Conservation (phyloP, 805 yeast genomes). For the Nakazawaea ishiwadae region DNA sequence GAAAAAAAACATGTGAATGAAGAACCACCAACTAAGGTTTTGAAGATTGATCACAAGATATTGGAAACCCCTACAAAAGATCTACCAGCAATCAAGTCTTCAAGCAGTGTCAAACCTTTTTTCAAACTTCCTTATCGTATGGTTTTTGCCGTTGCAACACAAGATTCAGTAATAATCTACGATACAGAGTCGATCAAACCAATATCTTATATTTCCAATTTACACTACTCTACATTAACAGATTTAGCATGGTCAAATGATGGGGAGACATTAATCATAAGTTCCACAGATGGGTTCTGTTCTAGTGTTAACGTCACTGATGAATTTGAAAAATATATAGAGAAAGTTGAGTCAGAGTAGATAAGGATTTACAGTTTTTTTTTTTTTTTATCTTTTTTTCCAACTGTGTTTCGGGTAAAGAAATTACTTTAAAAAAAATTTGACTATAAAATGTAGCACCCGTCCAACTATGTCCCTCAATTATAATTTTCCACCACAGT, state of each 20-base stretch:
- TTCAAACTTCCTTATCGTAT: slow-evolving; percentile 70
- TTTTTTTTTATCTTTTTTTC: background rate
- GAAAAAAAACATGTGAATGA: slow-evolving; percentile 1
- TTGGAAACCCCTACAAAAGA: background rate
- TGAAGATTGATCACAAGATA: slow-evolving; percentile 4
- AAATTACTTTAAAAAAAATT: background rate
- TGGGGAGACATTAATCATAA: slow-evolving; percentile 64
- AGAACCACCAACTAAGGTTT: slow-evolving; percentile 10
- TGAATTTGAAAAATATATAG: slow-evolving; percentile 18
- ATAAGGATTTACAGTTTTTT: background rate
- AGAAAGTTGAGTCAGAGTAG: background rate
- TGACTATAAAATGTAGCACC: too few species aligned
- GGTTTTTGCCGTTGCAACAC: slow-evolving; percentile 91
- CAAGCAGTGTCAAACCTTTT: slow-evolving; percentile 21
- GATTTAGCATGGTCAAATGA: slow-evolving; percentile 82
- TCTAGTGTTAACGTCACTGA: slow-evolving; percentile 54
- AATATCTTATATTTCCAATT: slow-evolving; percentile 66
- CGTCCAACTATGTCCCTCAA: too few species aligned
- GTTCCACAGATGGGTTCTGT: slow-evolving; percentile 93
- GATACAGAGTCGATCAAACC: slow-evolving; percentile 73
- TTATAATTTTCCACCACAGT: too few species aligned
- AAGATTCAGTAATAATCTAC: slow-evolving; percentile 75
- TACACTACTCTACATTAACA: slow-evolving; percentile 86
- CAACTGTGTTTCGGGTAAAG: background rate
- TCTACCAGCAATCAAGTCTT: background rate